A percentile compares a stretch with the other conserved stretches of the same genome.
Conservation (phyloP, 768 basidiomycete species). For the Boletus insuetus region DNA sequence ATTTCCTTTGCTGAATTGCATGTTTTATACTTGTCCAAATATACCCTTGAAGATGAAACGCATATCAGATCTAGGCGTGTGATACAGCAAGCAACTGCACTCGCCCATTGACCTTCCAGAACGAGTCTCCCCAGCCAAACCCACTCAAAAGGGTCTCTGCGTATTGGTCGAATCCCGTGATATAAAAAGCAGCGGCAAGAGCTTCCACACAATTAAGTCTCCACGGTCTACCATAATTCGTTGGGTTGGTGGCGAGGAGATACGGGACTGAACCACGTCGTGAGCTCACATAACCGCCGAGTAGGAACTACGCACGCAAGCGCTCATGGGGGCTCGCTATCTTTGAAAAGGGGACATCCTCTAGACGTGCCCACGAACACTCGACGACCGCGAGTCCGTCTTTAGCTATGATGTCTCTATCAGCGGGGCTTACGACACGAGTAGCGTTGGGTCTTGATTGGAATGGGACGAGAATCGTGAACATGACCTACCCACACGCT, state of each 20-base stretch:
- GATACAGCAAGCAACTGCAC: not conserved
- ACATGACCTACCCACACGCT: not conserved
- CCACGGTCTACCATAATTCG: conserved; percentile 98
- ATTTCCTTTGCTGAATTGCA: conserved; percentile 66
- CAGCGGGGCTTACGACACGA: conserved; percentile 74
- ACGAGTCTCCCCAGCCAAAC: conserved; percentile 91
- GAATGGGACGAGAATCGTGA: not conserved
- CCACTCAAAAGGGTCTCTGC: conserved; percentile 74
- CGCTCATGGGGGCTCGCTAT: conserved; percentile 93
- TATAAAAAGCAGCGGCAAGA: conserved; percentile 91
- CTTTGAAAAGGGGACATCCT: conserved; percentile 93
- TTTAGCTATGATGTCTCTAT: conserved; percentile 71
- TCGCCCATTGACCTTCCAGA: conserved; percentile 82
- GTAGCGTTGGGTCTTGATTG: conserved; percentile 74
- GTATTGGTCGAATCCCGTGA: conserved; percentile 81
- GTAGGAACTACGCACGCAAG: conserved; percentile 53
- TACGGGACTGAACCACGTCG: conserved; percentile 71
- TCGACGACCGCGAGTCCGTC: conserved; percentile 95
- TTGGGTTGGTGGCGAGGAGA: conserved; percentile 91
- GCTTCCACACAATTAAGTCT: conserved; percentile 93
- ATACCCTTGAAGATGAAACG: conserved; percentile 20
- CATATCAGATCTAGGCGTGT: not conserved
- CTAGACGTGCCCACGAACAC: conserved; percentile 95
- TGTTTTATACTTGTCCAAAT: conserved; percentile 72
- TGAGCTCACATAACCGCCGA: not conserved